Conservation (phyloP, 257 asterid species). For the Solanum pinnatisectum region DNA sequence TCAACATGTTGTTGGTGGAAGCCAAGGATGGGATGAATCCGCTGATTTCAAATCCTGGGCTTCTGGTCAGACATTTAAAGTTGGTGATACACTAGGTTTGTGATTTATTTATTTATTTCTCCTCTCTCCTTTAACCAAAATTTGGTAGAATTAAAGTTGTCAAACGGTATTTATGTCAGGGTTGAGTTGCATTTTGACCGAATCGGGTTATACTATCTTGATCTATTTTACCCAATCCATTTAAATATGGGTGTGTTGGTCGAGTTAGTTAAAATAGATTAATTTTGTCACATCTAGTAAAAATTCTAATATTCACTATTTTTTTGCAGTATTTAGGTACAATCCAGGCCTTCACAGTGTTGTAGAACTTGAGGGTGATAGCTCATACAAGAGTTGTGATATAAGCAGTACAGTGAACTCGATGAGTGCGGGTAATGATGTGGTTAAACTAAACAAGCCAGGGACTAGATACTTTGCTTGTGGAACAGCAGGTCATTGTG, state of each 20-base stretch:
- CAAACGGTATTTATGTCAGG: neutral
- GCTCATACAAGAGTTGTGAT: constrained; percentile 62
- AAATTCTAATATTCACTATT: neutral
- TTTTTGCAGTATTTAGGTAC: constrained; percentile 49
- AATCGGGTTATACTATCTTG: neutral
- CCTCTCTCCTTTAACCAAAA: neutral
- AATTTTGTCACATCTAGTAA: neutral
- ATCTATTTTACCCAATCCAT: neutral
- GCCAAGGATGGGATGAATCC: constrained; percentile 85
- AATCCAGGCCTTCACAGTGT: constrained; percentile 63
- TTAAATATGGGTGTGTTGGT: neutral
- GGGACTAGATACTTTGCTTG: constrained; percentile 75
- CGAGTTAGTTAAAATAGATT: neutral
- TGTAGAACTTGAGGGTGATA: constrained; percentile 51
- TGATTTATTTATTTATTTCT: neutral
- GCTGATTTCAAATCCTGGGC: constrained; percentile 68
- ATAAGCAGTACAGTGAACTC: constrained; percentile 35
- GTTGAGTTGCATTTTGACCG: neutral
- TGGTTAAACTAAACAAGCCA: constrained; percentile 51
- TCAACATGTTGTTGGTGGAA: constrained; percentile 61
- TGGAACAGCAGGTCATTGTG: constrained; percentile 74
- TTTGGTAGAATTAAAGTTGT: neutral
- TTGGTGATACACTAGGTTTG: constrained; percentile 73
- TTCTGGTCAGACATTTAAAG: constrained; percentile 59
- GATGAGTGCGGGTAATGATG: constrained; percentile 39